Evolutionary conservation across 768 basidiomycete genomes (phyloP).

Genomic region (Boletus reticuloceps): DNA sequence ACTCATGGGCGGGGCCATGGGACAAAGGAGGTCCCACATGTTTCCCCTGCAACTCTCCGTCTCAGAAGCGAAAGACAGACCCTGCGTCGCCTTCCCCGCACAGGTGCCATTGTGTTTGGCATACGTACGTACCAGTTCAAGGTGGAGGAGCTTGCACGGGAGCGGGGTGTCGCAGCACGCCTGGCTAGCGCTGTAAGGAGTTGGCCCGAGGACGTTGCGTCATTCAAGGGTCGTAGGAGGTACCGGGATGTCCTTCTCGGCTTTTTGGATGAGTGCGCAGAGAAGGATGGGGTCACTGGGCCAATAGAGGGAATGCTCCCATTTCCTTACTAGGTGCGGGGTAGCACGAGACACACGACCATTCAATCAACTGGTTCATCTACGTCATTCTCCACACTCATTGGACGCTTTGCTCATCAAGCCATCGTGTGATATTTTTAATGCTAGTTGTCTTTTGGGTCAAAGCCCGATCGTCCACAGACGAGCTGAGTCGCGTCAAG

Average conservation of each 20-base stretch:
- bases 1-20: slow-evolving; percentile 21
- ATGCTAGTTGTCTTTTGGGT: neutral
- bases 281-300: slow-evolving; percentile 14
- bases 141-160: slow-evolving; percentile 49
- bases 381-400: neutral
- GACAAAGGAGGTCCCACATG: neutral
- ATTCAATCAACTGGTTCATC: neutral
- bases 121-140: slow-evolving; percentile 66
- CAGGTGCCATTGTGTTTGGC: slow-evolving; percentile 69
- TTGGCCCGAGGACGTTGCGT: slow-evolving; percentile 64
- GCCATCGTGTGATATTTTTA: neutral
- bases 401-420: neutral
- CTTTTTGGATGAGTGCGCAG: slow-evolving; percentile 26
- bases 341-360: neutral
- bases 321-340: slow-evolving; percentile 17
- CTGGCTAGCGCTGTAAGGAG: slow-evolving; percentile 64
- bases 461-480: slow-evolving; percentile 1
- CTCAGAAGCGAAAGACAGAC: slow-evolving; percentile 71
- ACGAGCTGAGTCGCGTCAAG: neutral
- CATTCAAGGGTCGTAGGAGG: slow-evolving; percentile 24
- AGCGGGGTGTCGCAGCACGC: slow-evolving; percentile 59
- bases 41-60: slow-evolving; percentile 45
- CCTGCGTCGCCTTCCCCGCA: slow-evolving; percentile 58
- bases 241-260: slow-evolving; percentile 23
- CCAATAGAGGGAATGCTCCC: slow-evolving; percentile 13